Conservation (phyloP, 805 yeast species). For the Candida chauliodis region DNA sequence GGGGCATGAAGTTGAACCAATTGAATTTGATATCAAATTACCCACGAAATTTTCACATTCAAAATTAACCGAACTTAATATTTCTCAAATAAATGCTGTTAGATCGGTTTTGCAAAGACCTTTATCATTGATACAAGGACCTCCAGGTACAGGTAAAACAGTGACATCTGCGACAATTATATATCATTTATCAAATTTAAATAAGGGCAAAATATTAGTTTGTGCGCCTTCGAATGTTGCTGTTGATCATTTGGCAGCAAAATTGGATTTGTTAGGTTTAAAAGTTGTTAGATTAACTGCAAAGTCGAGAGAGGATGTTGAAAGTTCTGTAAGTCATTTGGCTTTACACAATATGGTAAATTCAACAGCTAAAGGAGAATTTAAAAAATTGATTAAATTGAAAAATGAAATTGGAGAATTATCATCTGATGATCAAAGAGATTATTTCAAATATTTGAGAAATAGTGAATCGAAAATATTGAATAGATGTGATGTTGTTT, state of each 20-base stretch:
- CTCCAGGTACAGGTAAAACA: conserved; percentile 83
- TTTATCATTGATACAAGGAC: conserved; percentile 84
- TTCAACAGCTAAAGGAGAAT: conserved; percentile 47
- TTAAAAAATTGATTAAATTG: conserved; percentile 55
- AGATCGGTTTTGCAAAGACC: conserved; percentile 65
- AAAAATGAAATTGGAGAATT: conserved; percentile 70
- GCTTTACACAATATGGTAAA: conserved; percentile 55
- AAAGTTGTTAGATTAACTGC: conserved; percentile 78
- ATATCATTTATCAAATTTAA: conserved; percentile 64
- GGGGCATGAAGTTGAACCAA: conserved; percentile 71
- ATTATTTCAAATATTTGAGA: conserved; percentile 34
- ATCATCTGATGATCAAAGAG: conserved; percentile 48
- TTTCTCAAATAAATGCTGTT: conserved; percentile 79
- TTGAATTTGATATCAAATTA: conserved; percentile 56
- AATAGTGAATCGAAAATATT: conserved; percentile 50
- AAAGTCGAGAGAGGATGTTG: conserved; percentile 76
- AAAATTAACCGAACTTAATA: conserved; percentile 66
- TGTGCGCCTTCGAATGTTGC: conserved; percentile 97
- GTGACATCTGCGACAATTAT: conserved; percentile 88
- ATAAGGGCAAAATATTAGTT: conserved; percentile 66
- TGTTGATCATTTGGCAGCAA: conserved; percentile 82
- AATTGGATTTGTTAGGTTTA: conserved; percentile 66
- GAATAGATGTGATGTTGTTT: conserved; percentile 67
- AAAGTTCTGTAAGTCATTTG: conserved; percentile 53
- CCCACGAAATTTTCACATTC: conserved; percentile 64